A percentile compares a stretch with the other conserved stretches of the same genome.
phyloP scores from a whole-genome alignment of 495 filamentous ascomycete species.

The Amphirosellinia nigrospora region DNA sequence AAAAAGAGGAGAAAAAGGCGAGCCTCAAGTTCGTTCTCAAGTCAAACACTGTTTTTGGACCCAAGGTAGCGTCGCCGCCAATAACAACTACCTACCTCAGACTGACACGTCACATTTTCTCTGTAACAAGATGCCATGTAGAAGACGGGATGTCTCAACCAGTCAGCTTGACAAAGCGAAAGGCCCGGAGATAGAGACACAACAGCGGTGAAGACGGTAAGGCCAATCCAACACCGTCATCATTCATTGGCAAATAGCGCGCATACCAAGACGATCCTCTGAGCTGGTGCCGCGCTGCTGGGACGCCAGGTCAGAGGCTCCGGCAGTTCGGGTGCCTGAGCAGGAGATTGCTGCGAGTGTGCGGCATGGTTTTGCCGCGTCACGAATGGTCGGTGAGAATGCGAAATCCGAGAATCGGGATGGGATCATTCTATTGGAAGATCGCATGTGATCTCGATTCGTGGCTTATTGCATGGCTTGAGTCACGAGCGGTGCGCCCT shows the following conservation, averaged over 20 bases:
- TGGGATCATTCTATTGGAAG: constrained; percentile 6
- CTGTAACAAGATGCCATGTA: neutral
- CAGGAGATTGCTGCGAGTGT: constrained; percentile 11
- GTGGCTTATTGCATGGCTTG: constrained; percentile 18
- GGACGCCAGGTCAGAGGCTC: neutral
- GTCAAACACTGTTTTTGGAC: constrained; percentile 17
- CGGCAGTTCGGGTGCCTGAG: constrained; percentile 16
- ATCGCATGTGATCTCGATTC: constrained; percentile 18
- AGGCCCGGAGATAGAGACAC: constrained; percentile 4
- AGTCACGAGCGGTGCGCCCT: neutral
- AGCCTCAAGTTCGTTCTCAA: neutral
- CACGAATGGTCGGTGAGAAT: neutral
- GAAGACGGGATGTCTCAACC: constrained; percentile 7
- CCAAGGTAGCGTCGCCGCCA: neutral
- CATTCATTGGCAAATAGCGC: neutral
- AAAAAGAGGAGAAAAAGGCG: neutral
- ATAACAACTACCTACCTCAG: neutral
- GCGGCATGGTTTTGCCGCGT: constrained; percentile 9
- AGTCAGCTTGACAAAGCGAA: neutral
- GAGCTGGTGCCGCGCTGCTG: constrained; percentile 21
- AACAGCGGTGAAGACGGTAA: constrained; percentile 14
- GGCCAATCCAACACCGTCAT: neutral
- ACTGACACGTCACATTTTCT: constrained; percentile 13
- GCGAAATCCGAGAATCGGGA: neutral
- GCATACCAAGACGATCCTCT: neutral